phyloP scores from a whole-genome alignment of 345 rosid genomes.

The Bruguiera parviflora region DNA sequence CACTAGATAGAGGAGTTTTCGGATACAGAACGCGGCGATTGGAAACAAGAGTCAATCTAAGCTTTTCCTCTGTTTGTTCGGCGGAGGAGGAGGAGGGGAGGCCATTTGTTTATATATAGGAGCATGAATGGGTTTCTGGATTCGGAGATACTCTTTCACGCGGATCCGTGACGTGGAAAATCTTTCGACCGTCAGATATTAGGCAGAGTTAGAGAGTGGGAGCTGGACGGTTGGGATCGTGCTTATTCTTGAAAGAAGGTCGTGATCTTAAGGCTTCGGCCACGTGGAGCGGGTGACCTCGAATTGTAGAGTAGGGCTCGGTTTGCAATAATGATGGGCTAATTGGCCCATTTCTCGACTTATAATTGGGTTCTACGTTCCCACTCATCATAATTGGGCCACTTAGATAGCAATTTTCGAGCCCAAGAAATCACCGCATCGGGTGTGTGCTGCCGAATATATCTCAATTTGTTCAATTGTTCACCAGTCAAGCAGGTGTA shows the following conservation, averaged over 20 bases:
- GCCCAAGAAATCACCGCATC: too few species aligned
- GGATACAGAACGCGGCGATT: neutral
- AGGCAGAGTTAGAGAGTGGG: neutral
- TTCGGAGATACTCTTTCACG: slow-evolving; percentile 23
- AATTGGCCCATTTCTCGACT: too few species aligned
- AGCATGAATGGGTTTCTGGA: neutral
- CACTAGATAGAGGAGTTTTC: neutral
- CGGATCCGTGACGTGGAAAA: slow-evolving; percentile 29
- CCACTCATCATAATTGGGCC: too few species aligned
- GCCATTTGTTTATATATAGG: slow-evolving; percentile 26
- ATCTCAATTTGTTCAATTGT: too few species aligned
- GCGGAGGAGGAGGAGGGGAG: neutral
- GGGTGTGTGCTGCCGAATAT: too few species aligned
- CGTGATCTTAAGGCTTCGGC: neutral
- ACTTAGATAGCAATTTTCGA: too few species aligned
- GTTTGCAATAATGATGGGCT: too few species aligned
- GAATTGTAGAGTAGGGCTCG: too few species aligned
- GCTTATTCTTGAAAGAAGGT: neutral
- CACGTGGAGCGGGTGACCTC: too few species aligned
- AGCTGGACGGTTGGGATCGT: slow-evolving; percentile 7
- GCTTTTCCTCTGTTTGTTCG: neutral
- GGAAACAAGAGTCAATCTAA: neutral
- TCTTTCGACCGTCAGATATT: neutral
- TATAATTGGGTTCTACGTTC: too few species aligned
- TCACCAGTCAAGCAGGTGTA: too few species aligned